Evolutionary conservation across 2,329 filamentous ascomycete species (phyloP), one percentile per base, ranked within the genome.

Genomic region (Fusarium sp.): DNA sequence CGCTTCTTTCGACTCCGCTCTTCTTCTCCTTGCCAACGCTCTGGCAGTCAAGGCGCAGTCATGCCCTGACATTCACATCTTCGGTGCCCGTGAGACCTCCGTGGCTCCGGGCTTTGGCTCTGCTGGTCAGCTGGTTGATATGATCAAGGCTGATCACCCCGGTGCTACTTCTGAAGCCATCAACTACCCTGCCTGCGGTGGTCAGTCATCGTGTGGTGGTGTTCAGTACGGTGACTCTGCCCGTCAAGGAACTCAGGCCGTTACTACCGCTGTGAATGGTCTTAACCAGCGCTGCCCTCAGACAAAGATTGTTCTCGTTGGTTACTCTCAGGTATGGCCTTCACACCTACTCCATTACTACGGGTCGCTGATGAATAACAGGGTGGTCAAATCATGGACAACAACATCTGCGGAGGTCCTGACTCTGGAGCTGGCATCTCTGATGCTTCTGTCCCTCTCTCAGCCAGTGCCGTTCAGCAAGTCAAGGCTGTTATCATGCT

Each of bases 401-500:
- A 88, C 66, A 87, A 87, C 4, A 75, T 89, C 42, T 90, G 87
- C 62, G 87, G 88, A n/a, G 88, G 87, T 31, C 82, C 81, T 1
- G 84, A 85, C 27, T 73, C 79, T 1, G 82, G 81, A 20, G 76
- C 82, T 47, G 81, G 82, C 25, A 81, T 81, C 61, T 75, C 78
- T 2, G 80, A 80, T 45, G 80, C 83, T 3, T 78, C 80, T 0
- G 77, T 82, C 1, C 77, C 78, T 3, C 75, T 86, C 6, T 80
- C 79, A 4, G 78, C 81, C 0, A 80, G 78, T 8, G 85, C 87
- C 5, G 76, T 88, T 10, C 78, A 76, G 5, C 83, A 84, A 72
- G 84, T 91, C 69, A 89, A 88, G 76, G 89, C 86, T 0, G 87
- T 84, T 15, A 89, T 91, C 67, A 86, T 90, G 74, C 86, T 90